phyloP scores from a whole-genome alignment of 2,329 filamentous ascomycete species.

The Parascedosporium putredinis region DNA sequence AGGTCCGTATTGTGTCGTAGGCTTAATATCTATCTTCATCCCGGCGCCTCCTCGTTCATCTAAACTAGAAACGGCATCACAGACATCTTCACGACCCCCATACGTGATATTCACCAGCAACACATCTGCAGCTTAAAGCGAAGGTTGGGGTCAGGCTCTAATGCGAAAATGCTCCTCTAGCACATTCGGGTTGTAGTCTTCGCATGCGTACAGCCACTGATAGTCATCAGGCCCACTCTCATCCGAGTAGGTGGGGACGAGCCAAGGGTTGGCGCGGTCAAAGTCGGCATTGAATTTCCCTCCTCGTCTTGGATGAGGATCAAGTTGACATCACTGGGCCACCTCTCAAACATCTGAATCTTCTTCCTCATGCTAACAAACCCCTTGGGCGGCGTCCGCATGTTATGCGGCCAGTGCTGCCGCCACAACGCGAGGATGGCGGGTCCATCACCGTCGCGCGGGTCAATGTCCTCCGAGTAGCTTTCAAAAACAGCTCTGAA shows the following conservation, averaged over 20 bases:
- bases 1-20: too few species aligned
- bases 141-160: background rate
- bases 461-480: background rate
- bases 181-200: background rate
- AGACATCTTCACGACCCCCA: too few species aligned
- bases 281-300: background rate
- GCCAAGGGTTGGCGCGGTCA: background rate
- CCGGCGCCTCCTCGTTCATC: too few species aligned
- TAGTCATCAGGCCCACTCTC: background rate
- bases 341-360: conserved; percentile 1
- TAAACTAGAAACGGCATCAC: too few species aligned
- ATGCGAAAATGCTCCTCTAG: background rate
- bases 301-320: background rate
- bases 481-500: background rate
- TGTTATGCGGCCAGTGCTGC: conserved; percentile 1
- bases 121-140: too few species aligned
- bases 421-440: background rate
- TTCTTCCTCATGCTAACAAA: background rate
- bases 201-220: background rate
- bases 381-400: background rate
- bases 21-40: too few species aligned
- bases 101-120: too few species aligned
- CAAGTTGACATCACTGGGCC: background rate
- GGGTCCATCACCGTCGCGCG: background rate
- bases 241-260: conserved; percentile 1